Evolutionary conservation across 1,284 basidiomycete genomes (phyloP).

Genomic region (Ganoderma lucidum): DNA sequence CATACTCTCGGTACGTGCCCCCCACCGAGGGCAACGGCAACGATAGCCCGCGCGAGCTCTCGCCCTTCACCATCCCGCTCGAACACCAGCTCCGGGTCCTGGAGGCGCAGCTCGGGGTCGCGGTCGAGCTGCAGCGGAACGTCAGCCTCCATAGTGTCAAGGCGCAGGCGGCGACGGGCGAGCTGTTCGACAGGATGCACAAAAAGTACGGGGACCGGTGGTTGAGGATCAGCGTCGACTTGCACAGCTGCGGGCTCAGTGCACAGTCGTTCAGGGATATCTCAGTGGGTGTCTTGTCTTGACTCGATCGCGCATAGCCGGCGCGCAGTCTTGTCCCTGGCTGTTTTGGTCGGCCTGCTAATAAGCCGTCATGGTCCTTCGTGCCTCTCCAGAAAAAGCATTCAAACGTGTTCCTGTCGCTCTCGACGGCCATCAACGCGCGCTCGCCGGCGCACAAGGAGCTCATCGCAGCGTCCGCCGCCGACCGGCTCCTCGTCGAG

Average conservation of each 20-base stretch:
- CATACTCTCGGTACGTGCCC: slow-evolving; percentile 27
- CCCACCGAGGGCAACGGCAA: not conserved
- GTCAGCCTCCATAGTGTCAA: slow-evolving; percentile 86
- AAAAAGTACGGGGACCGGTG: slow-evolving; percentile 59
- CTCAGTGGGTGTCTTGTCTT: slow-evolving; percentile 55
- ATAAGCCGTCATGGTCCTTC: not conserved
- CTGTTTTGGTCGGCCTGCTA: not conserved
- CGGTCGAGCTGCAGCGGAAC: slow-evolving; percentile 73
- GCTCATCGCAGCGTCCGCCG: slow-evolving; percentile 65
- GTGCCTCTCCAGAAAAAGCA: slow-evolving; percentile 60
- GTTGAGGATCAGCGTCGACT: slow-evolving; percentile 70
- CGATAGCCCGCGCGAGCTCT: slow-evolving; percentile 54
- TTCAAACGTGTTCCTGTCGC: slow-evolving; percentile 76
- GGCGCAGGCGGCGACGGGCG: slow-evolving; percentile 66
- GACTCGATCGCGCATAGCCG: not conserved
- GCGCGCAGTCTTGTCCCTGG: not conserved
- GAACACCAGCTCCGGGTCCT: slow-evolving; percentile 77
- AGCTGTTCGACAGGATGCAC: slow-evolving; percentile 64
- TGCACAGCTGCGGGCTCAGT: slow-evolving; percentile 83
- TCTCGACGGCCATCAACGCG: slow-evolving; percentile 80
- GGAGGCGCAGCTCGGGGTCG: slow-evolving; percentile 81
- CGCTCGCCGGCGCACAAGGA: slow-evolving; percentile 65
- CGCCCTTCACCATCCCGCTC: slow-evolving; percentile 75
- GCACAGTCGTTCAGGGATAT: slow-evolving; percentile 70
- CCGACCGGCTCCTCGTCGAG: slow-evolving; percentile 76